Evolutionary conservation across 1,284 basidiomycete species (phyloP).

Genomic region (Calocybe gambosa): DNA sequence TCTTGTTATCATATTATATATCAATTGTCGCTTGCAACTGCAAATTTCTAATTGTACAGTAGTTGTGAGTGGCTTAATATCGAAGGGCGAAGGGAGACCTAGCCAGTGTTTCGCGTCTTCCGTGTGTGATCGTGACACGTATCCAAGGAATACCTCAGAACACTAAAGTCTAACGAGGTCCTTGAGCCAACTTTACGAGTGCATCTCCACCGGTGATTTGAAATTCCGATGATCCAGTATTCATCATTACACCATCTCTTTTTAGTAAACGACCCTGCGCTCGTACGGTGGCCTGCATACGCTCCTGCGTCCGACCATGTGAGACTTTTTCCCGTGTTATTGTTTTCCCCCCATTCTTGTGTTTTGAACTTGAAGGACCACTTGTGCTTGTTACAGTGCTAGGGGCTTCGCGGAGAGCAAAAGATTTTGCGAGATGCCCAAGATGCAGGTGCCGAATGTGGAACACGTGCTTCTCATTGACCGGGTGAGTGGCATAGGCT

Average conservation of each 20-base stretch:
- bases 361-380: conserved; percentile 18
- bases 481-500: conserved; percentile 96
- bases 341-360: conserved; percentile 17
- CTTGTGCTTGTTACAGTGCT: conserved; percentile 47
- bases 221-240: conserved; percentile 73
- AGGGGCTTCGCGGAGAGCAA: conserved; percentile 92
- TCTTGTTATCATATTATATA: no score
- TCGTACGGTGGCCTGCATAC: conserved; percentile 87
- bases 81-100: no score
- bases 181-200: conserved; percentile 58
- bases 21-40: no score
- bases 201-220: conserved; percentile 69
- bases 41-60: no score
- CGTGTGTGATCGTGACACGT: background rate
- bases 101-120: no score
- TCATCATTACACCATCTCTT: conserved; percentile 75
- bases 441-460: conserved; percentile 91
- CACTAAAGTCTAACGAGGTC: conserved; percentile 4
- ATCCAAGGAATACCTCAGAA: no score
- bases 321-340: conserved; percentile 35
- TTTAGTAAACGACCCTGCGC: conserved; percentile 79
- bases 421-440: conserved; percentile 95
- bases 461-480: conserved; percentile 93
- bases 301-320: conserved; percentile 61
- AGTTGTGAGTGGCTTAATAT: no score